A percentile compares a stretch with the other conserved stretches of the same genome.
Evolutionary conservation across 83 land plant genomes (phyloP).

Genomic region (Diphasiastrum complanatum): DNA sequence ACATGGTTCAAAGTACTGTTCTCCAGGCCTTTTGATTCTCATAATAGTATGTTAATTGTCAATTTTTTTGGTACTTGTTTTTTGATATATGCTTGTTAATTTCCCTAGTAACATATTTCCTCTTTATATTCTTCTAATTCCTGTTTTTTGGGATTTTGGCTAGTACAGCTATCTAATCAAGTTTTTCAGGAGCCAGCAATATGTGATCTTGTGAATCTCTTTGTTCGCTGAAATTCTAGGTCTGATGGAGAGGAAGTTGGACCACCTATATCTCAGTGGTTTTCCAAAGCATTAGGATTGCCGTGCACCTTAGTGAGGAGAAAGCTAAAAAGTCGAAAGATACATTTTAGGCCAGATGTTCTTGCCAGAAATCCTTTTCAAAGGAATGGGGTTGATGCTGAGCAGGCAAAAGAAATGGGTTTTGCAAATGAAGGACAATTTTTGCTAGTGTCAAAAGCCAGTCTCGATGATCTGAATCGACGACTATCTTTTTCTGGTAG

Average conservation of each 20-base stretch:
- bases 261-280: conserved; percentile 63
- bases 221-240: no score
- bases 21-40: no score
- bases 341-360: conserved; percentile 9
- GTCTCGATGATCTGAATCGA: conserved; percentile 61
- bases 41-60: no score
- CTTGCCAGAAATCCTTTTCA: conserved; percentile 5
- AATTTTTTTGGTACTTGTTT: no score
- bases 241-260: conserved; percentile 44
- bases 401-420: conserved; percentile 31
- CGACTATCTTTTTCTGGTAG: conserved; percentile 34
- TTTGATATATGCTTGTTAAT: no score
- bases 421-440: conserved; percentile 87
- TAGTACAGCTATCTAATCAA: no score
- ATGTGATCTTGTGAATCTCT: no score
- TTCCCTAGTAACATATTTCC: no score
- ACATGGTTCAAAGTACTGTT: background rate
- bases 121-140: no score
- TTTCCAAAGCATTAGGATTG: conserved; percentile 55
- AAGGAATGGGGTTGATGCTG: conserved; percentile 27
- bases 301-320: conserved; percentile 57
- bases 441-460: conserved; percentile 68
- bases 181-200: no score
- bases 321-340: conserved; percentile 12
- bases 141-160: no score